Base-by-base conservation (phyloP, 495 filamentous ascomycete genomes). In the Penicillium subrubescens region DNA sequence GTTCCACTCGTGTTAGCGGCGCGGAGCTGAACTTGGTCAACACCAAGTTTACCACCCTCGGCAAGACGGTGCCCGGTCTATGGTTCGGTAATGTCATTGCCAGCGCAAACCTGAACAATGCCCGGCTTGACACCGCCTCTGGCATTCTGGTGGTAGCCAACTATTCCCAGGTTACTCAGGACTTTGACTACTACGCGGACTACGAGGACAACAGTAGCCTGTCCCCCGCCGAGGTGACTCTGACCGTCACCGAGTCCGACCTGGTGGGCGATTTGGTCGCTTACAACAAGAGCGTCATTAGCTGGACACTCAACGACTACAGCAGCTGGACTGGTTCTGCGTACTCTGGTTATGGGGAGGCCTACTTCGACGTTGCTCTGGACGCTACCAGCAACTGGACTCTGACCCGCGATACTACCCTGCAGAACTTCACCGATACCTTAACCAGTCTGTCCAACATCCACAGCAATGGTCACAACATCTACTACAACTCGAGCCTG, bases 321-420 rank as follows among this genome's bases (percentile, higher is more conserved):
- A 63, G 60, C 27, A 41, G 33, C 4, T 67, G 65, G 65, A 63
- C 60, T n/a, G 65, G 65, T 10, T 17, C 60, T 52, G 65, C 65
- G 3, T 67, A 67, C 51, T 60, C 65, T 35, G 62, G 68, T n/a
- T 61, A 61, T 11, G 63, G 52, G 8, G 39, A 50, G 2, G 62
- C 31, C 3, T 52, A 35, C n/a, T 65, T 71, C 29, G 62, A 55
- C 23, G 57, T 71, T 21, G 44, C 29, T 4, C 62, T 71, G 3
- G 68, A 71, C 25, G 25, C 59, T 12, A 71, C 68, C 2, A 65
- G 62, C 39, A 61, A 11, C 23, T 71, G 68, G 68, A 67, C 62
- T 21, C 25, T 71, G 44, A 71, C 65, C 19, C 44, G 39, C 10
- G 50, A 67, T 59, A 63, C 57, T 2, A 53, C 25, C 29, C 21